Evolutionary conservation across 2,329 filamentous ascomycete species (phyloP).

Genomic region (Sclerotinia minor): DNA sequence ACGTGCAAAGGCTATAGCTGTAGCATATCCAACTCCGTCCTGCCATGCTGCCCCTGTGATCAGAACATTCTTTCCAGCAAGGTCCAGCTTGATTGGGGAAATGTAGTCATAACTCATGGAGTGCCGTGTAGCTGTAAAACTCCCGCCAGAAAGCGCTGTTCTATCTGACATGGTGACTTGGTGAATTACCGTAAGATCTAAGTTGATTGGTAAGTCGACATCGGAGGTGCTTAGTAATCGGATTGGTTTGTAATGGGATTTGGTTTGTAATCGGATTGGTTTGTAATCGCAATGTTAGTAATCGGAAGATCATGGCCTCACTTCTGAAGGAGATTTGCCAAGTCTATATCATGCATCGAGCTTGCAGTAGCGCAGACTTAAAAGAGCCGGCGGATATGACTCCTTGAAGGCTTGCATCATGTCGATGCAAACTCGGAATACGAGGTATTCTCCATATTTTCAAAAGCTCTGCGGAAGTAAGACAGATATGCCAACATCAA

Average conservation of each 20-base stretch:
- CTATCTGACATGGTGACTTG: neutral
- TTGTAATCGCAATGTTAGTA: too few species aligned
- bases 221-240: too few species aligned
- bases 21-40: constrained; percentile 21
- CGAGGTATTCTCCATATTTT: neutral
- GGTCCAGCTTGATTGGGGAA: constrained; percentile 5
- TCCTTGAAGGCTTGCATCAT: too few species aligned
- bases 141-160: constrained; percentile 12
- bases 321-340: neutral
- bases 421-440: neutral
- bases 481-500: too few species aligned
- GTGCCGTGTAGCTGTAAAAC: constrained; percentile 11
- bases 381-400: too few species aligned
- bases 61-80: constrained; percentile 8
- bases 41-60: constrained; percentile 21
- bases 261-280: too few species aligned
- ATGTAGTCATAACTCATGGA: constrained; percentile 19
- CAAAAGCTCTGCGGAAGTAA: neutral
- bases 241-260: too few species aligned
- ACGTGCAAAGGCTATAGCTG: constrained; percentile 17
- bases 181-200: neutral
- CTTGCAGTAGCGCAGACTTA: too few species aligned
- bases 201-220: too few species aligned
- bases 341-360: too few species aligned
- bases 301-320: neutral